Evolutionary conservation across 257 asterid species (phyloP).

Genomic region (Capsicum baccatum): DNA sequence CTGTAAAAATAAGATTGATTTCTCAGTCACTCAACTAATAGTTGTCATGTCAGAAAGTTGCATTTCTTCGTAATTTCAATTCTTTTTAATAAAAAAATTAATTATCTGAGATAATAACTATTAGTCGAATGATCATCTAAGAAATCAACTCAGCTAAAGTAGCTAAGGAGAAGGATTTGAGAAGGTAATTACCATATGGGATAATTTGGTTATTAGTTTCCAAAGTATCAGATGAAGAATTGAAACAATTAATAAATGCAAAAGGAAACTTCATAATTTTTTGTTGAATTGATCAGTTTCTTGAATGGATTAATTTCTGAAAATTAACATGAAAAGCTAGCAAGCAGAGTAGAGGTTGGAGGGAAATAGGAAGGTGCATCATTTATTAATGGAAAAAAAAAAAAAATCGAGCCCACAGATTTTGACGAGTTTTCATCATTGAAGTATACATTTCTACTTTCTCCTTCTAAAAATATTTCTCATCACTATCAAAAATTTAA

Average conservation of each 20-base stretch:
- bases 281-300: not conserved
- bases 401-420: not conserved
- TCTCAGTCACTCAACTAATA: too few relatives aligned
- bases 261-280: conserved; percentile 28
- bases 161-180: not conserved
- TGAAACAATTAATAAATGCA: conserved; percentile 1
- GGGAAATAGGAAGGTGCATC: not conserved
- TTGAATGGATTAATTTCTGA: not conserved
- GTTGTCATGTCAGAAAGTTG: too few relatives aligned
- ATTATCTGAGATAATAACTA: too few relatives aligned
- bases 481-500: not conserved
- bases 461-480: not conserved
- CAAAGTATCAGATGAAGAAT: not conserved
- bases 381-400: not conserved
- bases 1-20: not conserved
- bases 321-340: not conserved
- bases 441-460: not conserved
- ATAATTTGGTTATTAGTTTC: not conserved
- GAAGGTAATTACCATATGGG: conserved; percentile 19
- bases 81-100: too few relatives aligned
- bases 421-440: not conserved
- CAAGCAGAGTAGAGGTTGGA: not conserved
- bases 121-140: too few relatives aligned
- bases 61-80: too few relatives aligned
- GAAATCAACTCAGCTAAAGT: too few relatives aligned